These are phyloP conservation scores for Phytophthora pseudosyringae DNA, from an alignment of 352 stramenopile genomes.

Conservation along the genomic window DNA sequence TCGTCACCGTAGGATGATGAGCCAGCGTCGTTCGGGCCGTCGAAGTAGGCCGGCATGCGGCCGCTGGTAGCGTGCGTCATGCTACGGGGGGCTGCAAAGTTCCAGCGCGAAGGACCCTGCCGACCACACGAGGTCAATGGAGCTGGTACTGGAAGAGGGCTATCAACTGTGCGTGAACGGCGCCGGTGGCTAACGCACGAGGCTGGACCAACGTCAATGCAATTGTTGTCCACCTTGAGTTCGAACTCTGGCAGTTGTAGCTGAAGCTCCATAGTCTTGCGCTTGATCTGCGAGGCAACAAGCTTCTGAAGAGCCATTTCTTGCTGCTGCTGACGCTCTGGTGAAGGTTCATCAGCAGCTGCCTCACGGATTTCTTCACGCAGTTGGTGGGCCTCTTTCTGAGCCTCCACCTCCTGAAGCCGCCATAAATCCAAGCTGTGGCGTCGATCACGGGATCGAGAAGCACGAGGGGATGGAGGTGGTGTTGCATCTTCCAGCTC, in stretches of 20 bases:
- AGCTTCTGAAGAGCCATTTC: constrained; percentile 76
- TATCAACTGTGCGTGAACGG: constrained; percentile 29
- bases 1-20: constrained; percentile 42
- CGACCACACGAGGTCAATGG: constrained; percentile 37
- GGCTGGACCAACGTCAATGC: constrained; percentile 29
- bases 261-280: constrained; percentile 63
- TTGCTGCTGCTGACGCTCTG: constrained; percentile 74
- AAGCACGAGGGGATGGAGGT: constrained; percentile 39
- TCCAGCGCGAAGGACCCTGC: constrained; percentile 30
- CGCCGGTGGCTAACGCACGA: constrained; percentile 29
- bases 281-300: constrained; percentile 66
- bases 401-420: constrained; percentile 48
- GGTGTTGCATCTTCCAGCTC: constrained; percentile 21
- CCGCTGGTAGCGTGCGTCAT: constrained; percentile 27
- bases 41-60: constrained; percentile 33
- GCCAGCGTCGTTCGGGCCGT: constrained; percentile 25
- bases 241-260: constrained; percentile 51
- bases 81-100: constrained; percentile 28
- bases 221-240: constrained; percentile 42
- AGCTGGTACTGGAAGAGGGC: constrained; percentile 13
- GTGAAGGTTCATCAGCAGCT: constrained; percentile 64
- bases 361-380: constrained; percentile 62
- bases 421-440: constrained; percentile 63
- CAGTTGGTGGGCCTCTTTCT: constrained; percentile 51
- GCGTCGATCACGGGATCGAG: constrained; percentile 41